Evolutionary conservation across 83 land plant species (phyloP), one percentile per base, ranked within the genome.

Genomic region (Larix sibirica): DNA sequence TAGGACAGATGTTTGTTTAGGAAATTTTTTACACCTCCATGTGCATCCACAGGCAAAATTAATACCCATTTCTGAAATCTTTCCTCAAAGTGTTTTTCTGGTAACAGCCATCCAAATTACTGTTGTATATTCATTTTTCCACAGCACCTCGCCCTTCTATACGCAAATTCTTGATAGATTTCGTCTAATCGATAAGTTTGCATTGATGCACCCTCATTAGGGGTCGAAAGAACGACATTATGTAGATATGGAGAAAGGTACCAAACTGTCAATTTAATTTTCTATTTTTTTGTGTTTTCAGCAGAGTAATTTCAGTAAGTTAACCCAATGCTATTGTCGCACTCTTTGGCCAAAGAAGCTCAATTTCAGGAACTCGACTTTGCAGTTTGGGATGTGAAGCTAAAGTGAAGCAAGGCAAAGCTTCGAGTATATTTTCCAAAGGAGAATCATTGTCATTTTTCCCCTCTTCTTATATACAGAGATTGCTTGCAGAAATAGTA

Each of bases 241-340:
- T 8, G 12, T 50, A 47, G 66, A 40, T 6, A 77, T 3, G 8
- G 33, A 3, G 33, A 83, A 23, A 4, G 58, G 80, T 10, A 18
- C 70, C 13, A 42, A 66, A 24, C 23, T 28, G 31, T 4, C 13
- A 47, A 47, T 63, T 36, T 82, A 76, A 23, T 71, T 31, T 70
- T 54, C 63, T 24, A 42, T 21, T 31, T 40, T 56, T 40, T 69
- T 24, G 56, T 21, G 75, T 31, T 56, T 80, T 70, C 61, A 3
- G 44, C 64, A 79, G 18, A 17, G 79, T 64, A 3, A 79, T 71
- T 62, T 71, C 69, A 62, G 82, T 79, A 61, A 86, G 84, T 23
- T 83, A 73, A 26, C 84, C 84, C n/a, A 86, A 66, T n/a, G 82
- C 87, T 0, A 64, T 69, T 20, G 87, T 84, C 44, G 82, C 76